phyloP scores from a whole-genome alignment of 148 eudicot genomes.

The Euryodendron excelsum region DNA sequence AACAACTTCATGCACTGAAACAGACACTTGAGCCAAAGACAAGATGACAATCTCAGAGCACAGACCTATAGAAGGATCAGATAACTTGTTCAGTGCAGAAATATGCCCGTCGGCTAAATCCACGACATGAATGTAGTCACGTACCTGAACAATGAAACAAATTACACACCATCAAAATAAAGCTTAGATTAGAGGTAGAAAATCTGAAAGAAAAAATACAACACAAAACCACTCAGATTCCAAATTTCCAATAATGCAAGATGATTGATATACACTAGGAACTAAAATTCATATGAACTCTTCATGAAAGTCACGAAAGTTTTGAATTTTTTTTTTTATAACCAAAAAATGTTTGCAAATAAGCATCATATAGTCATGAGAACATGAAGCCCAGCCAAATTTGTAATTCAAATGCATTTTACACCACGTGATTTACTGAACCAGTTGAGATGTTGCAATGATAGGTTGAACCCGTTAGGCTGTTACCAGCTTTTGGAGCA shows the following conservation, averaged over 20 bases:
- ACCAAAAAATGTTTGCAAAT: not conserved
- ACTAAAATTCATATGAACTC: not conserved
- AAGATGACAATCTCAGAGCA: constrained; percentile 5
- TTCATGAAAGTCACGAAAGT: not conserved
- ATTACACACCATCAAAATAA: not conserved
- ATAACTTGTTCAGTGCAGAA: constrained; percentile 77
- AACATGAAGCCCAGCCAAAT: not conserved
- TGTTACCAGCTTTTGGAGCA: no score
- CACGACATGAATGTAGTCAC: constrained; percentile 96
- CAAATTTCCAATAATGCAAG: not conserved
- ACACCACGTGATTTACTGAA: not conserved
- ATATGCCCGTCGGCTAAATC: constrained; percentile 98
- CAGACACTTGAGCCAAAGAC: not conserved
- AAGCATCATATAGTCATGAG: not conserved
- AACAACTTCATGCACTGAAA: constrained; percentile 4
- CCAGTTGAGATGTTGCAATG: not conserved
- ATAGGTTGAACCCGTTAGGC: not conserved
- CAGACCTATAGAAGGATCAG: constrained; percentile 68
- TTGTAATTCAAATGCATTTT: not conserved
- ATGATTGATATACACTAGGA: not conserved
- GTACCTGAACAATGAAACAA: constrained; percentile 52
- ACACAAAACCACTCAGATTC: not conserved
- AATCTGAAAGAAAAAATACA: not conserved
- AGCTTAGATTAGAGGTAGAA: not conserved
- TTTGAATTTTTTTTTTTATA: not conserved